Evolutionary conservation across 2,329 filamentous ascomycete species (phyloP), one percentile per base, ranked within the genome.

Genomic region (Arthrobotrys sinensis): DNA sequence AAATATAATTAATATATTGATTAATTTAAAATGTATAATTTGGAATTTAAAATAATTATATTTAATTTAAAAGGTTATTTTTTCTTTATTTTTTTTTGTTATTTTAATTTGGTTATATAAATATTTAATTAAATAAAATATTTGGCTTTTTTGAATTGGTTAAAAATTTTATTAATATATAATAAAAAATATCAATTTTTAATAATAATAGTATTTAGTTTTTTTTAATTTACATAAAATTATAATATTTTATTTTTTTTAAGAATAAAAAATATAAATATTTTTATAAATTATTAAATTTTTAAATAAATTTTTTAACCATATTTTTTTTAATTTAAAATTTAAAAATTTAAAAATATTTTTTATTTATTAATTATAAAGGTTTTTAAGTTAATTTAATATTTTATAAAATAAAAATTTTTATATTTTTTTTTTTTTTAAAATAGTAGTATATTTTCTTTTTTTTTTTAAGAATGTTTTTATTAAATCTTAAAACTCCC

Each of bases 271-370:
- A 52, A 52, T 14, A 52, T 52, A 32, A 32, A n/a, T 63, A 46
- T 28, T 28, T n/a, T 24, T 63, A 63, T 43, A 63, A 63, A 63
- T 14, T 63, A 40, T 63, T 43, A 63, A 63, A 53, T 21, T 36
- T 36, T 21, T 53, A 53, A 28, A 53, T 53, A 53, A 21, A 53
- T 53, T 53, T 53, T 53, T 53, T 28, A 21, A 36, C 10, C 24
- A 53, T 21, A 53, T 53, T 53, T 53, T 53, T 14, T 53, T 53
- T 53, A 53, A 53, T 21, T 21, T 53, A 53, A 11, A 43, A 21
- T 43, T 62, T 43, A 19, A 40, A 63, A 1, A 52, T 32, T 14
- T 52, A 28, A 32, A 52, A 32, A n/a, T 52, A 32, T 52, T 52
- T 14, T 52, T 52, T 32, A 32, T 14, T 52, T 32, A 52, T 52